Conservation (phyloP, 108 stramenopile genomes). For the Schizochytrium sp. region DNA sequence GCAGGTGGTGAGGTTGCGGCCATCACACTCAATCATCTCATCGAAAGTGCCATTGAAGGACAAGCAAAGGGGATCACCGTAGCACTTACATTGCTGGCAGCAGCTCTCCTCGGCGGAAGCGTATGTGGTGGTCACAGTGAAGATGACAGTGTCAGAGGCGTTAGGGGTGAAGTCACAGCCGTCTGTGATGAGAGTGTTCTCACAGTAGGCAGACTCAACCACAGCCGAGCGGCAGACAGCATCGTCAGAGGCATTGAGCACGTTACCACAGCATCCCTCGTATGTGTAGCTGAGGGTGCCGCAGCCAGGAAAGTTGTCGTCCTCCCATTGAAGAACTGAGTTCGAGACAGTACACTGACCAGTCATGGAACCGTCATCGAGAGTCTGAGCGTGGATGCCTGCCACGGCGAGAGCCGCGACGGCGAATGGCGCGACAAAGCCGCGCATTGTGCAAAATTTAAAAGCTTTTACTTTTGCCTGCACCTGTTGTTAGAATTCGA, state of each 20-base stretch:
- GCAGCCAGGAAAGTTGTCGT: neutral
- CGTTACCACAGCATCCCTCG: neutral
- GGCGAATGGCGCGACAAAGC: too few species aligned
- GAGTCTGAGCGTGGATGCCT: too few species aligned
- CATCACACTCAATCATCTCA: constrained; percentile 24
- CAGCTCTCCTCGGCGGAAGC: neutral
- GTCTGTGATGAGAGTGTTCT: neutral
- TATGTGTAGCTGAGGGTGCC: neutral
- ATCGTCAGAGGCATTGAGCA: neutral
- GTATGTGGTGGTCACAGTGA: neutral
- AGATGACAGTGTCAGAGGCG: neutral
- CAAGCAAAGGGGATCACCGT: constrained; percentile 48
- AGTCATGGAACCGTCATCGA: too few species aligned
- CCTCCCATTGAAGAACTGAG: too few species aligned
- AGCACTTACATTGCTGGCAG: constrained; percentile 44
- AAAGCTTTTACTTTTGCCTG: too few species aligned
- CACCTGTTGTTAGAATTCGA: too few species aligned
- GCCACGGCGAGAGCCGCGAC: too few species aligned
- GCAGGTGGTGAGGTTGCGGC: neutral
- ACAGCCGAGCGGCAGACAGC: neutral
- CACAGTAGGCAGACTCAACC: neutral
- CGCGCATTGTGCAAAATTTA: too few species aligned
- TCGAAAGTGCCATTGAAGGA: constrained; percentile 7
- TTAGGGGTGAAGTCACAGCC: neutral
- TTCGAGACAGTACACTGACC: too few species aligned